Evolutionary conservation across 2,329 filamentous ascomycete genomes (phyloP).

Genomic region (Trichoderma asperellum): DNA sequence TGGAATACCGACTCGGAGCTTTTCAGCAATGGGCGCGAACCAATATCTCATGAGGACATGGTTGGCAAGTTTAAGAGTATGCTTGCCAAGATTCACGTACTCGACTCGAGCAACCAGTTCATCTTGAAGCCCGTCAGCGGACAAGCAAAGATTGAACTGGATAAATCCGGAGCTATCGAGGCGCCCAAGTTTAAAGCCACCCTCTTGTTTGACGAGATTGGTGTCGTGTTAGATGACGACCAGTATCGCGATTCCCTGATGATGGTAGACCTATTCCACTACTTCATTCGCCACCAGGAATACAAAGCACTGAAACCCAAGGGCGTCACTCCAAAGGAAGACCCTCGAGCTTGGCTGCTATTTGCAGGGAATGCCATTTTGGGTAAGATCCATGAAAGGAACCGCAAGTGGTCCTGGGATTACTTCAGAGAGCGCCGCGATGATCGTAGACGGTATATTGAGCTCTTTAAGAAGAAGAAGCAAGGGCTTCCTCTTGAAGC

Average conservation of each 20-base stretch:
- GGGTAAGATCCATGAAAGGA: constrained; percentile 92
- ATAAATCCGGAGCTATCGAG: constrained; percentile 83
- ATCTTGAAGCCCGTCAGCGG: constrained; percentile 96
- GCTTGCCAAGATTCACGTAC: constrained; percentile 72
- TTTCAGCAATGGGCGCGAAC: constrained; percentile 77
- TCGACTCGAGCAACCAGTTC: constrained; percentile 74
- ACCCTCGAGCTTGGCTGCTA: constrained; percentile 87
- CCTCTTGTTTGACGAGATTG: constrained; percentile 94
- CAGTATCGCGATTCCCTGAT: constrained; percentile 97
- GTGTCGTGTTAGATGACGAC: constrained; percentile 94
- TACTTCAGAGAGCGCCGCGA: constrained; percentile 93
- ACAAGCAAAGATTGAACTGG: constrained; percentile 89
- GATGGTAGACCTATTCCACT: constrained; percentile 98
- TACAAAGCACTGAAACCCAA: constrained; percentile 93
- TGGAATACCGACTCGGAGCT: constrained; percentile 95
- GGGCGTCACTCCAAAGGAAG: constrained; percentile 77
- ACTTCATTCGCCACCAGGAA: constrained; percentile 96
- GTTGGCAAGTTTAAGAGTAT: constrained; percentile 76
- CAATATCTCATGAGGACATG: constrained; percentile 74
- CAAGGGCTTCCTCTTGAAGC: constrained; percentile 70
- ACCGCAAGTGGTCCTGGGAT: constrained; percentile 92
- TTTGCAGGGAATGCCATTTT: constrained; percentile 91
- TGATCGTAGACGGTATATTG: constrained; percentile 85
- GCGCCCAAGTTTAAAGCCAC: constrained; percentile 87
- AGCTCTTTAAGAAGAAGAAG: constrained; percentile 93